Evolutionary conservation across 495 filamentous ascomycete species (phyloP).

Genomic region (Lineolata rhizophorae): DNA sequence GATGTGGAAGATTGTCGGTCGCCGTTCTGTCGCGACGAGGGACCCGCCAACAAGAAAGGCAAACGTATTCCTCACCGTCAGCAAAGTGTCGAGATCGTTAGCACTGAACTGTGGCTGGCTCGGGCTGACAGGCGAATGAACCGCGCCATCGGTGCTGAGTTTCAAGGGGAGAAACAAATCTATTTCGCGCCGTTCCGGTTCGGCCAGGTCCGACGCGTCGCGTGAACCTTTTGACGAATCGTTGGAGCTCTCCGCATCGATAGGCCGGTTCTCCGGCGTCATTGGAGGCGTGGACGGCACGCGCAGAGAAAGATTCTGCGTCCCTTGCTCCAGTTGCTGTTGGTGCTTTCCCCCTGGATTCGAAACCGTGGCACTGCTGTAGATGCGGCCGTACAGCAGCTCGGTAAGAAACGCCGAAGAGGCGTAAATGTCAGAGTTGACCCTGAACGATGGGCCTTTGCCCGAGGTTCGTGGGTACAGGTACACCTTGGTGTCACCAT

Average conservation of each 20-base stretch:
- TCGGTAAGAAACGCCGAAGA: conserved; percentile 47
- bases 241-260: conserved; percentile 7
- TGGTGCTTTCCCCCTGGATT: conserved; percentile 2
- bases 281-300: conserved; percentile 18
- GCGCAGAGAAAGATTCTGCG: conserved; percentile 1
- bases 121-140: conserved; percentile 16
- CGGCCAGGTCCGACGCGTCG: conserved; percentile 8
- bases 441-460: conserved; percentile 52
- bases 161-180: conserved; percentile 46
- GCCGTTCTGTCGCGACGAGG: conserved; percentile 50
- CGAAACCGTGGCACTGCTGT: background rate
- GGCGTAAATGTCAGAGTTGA: conserved; percentile 47
- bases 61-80: conserved; percentile 75
- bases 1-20: conserved; percentile 47
- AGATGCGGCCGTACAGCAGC: conserved; percentile 32
- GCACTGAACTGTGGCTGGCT: conserved; percentile 18
- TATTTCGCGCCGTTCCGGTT: too few relatives aligned
- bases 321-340: conserved; percentile 4
- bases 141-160: conserved; percentile 12
- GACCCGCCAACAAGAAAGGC: conserved; percentile 67
- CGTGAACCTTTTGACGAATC: conserved; percentile 12
- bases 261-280: conserved; percentile 4
- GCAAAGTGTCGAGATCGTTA: conserved; percentile 36
- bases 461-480: conserved; percentile 46
- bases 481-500: conserved; percentile 66